phyloP scores from a whole-genome alignment of 2,329 filamentous ascomycete genomes.

The Aureobasidium uvarum region DNA sequence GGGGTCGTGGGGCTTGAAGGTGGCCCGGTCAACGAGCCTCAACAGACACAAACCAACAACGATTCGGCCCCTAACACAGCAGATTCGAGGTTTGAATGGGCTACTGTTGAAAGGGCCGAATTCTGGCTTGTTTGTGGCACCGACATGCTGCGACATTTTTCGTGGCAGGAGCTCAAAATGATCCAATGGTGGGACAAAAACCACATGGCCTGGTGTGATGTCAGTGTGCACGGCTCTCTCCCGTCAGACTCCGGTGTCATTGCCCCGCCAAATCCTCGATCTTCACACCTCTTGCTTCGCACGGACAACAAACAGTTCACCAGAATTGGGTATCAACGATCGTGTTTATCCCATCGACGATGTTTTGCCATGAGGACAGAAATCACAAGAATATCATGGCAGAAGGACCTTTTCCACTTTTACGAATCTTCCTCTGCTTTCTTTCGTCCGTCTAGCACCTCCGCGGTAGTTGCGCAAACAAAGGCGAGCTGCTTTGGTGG shows the following conservation, averaged over 20 bases:
- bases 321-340: conserved; percentile 20
- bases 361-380: conserved; percentile 1
- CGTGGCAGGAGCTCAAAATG: conserved; percentile 2
- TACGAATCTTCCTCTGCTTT: not conserved
- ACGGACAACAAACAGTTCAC: conserved; percentile 17
- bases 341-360: conserved; percentile 20
- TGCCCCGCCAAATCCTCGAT: conserved; percentile 25
- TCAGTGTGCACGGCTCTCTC: conserved; percentile 8
- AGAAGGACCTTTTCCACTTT: not conserved
- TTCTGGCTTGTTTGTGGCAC: conserved; percentile 2
- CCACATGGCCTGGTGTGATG: conserved; percentile 10
- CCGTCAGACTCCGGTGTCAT: conserved; percentile 19
- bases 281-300: conserved; percentile 16
- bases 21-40: conserved; percentile 23
- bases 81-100: not conserved
- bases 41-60: conserved; percentile 20
- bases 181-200: conserved; percentile 11
- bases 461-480: not conserved
- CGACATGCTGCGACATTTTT: conserved; percentile 2
- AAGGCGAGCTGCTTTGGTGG: not conserved
- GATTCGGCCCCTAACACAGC: not conserved
- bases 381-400: not conserved
- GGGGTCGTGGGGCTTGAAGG: conserved; percentile 24
- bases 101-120: conserved; percentile 12
- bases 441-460: not conserved